Conservation (phyloP, 768 basidiomycete genomes). For the Rickenella mellea region DNA sequence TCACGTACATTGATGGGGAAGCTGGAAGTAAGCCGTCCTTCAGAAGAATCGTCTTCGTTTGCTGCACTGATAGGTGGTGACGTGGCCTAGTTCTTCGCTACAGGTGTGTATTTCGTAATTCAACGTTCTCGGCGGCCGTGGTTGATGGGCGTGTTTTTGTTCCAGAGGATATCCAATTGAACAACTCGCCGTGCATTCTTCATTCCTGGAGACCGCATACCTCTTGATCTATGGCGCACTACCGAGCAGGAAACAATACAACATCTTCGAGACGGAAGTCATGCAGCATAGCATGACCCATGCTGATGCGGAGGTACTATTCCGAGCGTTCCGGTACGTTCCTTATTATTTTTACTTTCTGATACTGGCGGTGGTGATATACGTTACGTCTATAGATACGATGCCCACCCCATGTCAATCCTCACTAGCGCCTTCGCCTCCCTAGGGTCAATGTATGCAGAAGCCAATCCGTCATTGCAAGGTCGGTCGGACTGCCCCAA, state of each 20-base stretch:
- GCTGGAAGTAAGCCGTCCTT: conserved; percentile 46
- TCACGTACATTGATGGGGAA: conserved; percentile 90
- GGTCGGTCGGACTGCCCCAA: no score
- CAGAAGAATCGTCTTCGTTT: conserved; percentile 1
- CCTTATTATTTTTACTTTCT: conserved; percentile 3
- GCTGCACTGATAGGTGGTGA: background rate
- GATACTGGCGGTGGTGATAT: background rate
- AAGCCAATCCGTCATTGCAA: conserved; percentile 25
- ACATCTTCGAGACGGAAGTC: conserved; percentile 64
- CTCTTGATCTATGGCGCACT: conserved; percentile 83
- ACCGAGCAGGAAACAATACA: conserved; percentile 51
- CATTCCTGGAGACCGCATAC: conserved; percentile 77
- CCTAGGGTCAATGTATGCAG: conserved; percentile 77
- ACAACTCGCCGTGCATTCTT: conserved; percentile 72
- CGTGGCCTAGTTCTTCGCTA: conserved; percentile 50
- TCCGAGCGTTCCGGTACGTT: conserved; percentile 52
- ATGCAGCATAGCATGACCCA: conserved; percentile 66
- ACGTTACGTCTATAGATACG: conserved; percentile 44
- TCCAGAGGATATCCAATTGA: conserved; percentile 86
- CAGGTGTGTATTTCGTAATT: conserved; percentile 32
- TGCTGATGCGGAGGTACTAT: conserved; percentile 60
- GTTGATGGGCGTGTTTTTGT: background rate
- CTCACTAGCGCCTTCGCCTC: conserved; percentile 82
- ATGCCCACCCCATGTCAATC: conserved; percentile 90
- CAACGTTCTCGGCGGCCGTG: no score